Conservation (phyloP, 768 basidiomycete genomes). For the button mushroom (Agaricus bisporus) region DNA sequence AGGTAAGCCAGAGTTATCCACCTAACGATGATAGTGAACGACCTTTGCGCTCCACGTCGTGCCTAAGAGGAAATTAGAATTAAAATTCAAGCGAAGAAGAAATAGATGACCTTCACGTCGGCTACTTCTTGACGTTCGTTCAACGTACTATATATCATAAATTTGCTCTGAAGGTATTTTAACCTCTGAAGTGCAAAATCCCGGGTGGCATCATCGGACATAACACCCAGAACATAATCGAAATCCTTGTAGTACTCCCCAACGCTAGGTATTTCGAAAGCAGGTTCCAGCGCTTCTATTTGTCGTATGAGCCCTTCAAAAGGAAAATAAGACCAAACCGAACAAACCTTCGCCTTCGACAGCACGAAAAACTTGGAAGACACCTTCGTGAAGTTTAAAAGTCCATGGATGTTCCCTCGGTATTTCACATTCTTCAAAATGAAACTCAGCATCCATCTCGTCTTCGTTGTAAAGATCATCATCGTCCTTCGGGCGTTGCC, state of each 20-base stretch:
- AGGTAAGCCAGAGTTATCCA: not conserved
- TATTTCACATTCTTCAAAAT: constrained; percentile 64
- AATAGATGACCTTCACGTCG: constrained; percentile 82
- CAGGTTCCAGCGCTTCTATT: constrained; percentile 37
- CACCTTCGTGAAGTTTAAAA: constrained; percentile 83
- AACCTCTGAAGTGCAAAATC: constrained; percentile 89
- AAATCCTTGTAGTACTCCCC: constrained; percentile 96
- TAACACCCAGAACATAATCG: constrained; percentile 85
- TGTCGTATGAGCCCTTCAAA: not conserved
- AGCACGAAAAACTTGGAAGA: constrained; percentile 75
- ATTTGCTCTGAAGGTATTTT: constrained; percentile 90
- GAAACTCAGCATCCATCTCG: constrained; percentile 44
- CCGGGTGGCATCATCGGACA: constrained; percentile 93
- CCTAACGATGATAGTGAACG: constrained; percentile 6
- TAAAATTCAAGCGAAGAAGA: not conserved
- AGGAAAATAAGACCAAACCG: not conserved
- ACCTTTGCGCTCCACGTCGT: constrained; percentile 73
- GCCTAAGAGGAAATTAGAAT: constrained; percentile 25
- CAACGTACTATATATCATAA: constrained; percentile 85
- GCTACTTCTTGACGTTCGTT: constrained; percentile 93
- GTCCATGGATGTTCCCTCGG: constrained; percentile 59
- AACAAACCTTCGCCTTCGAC: constrained; percentile 24
- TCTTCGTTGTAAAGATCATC: constrained; percentile 34
- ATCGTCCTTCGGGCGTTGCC: constrained; percentile 82
- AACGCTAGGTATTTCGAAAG: constrained; percentile 77